Evolutionary conservation across 2,329 filamentous ascomycete species (phyloP).

Genomic region (Microdochium paspali): DNA sequence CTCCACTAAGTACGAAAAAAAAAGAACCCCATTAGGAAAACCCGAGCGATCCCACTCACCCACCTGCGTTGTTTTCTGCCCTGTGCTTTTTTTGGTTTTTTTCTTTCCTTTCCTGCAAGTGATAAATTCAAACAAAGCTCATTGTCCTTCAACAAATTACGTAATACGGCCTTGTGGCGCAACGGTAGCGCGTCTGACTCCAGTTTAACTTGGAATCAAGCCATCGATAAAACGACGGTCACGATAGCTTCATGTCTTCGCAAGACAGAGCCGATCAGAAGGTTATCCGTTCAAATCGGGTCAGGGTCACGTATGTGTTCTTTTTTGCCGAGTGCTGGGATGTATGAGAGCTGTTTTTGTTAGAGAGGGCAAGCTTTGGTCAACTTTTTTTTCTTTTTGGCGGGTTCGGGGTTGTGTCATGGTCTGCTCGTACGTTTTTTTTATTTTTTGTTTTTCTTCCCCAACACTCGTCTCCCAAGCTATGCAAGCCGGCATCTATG

Average conservation of each 20-base stretch:
- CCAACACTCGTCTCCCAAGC: too few species aligned
- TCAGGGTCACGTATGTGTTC: background rate
- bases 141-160: background rate
- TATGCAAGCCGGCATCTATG: too few species aligned
- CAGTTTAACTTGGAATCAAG: background rate
- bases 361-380: background rate
- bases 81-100: too few species aligned
- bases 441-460: too few species aligned
- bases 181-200: conserved; percentile 1
- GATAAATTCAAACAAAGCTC: background rate
- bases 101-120: too few species aligned
- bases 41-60: too few species aligned
- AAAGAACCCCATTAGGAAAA: too few species aligned
- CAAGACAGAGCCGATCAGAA: background rate
- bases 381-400: background rate
- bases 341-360: background rate
- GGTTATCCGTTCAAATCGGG: conserved; percentile 1
- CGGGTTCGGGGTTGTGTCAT: too few species aligned
- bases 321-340: background rate
- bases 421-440: too few species aligned
- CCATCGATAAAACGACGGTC: background rate
- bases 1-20: too few species aligned
- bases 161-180: background rate
- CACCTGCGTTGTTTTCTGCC: too few species aligned
- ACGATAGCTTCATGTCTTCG: background rate